Evolutionary conservation across 2,329 filamentous ascomycete species (phyloP), one percentile per base, ranked within the genome.

Genomic region (Neophaeococcomyces mojaviensis): DNA sequence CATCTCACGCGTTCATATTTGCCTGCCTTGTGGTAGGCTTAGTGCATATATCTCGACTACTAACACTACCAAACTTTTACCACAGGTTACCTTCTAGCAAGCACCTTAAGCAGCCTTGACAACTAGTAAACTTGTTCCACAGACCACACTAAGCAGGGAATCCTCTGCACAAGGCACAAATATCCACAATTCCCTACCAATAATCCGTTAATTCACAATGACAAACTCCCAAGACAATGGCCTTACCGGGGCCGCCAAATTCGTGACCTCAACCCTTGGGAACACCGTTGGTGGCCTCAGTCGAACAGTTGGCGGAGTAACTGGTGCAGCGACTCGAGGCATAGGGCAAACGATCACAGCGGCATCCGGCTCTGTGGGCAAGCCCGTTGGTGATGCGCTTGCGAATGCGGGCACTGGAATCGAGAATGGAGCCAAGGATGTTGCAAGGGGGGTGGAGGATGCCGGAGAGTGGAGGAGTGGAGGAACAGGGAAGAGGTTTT

Each of bases 301-400:
- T 5, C 71, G 72, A 49, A 77, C 73, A 2, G 64, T 72, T 2
- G 74, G 75, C 12, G 72, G 73, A 24, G 66, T 78, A 2, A 70
- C 76, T 12, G 76, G 76, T 40, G 76, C 77, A 1, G 74, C 74
- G 1, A 71, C 73, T n/a, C 70, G 74, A 9, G 77, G 77, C 4
- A 39, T 81, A 2, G 76, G 77, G 31, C 67, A 78, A 58, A 80
- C 76, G 2, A 67, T 80, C 50, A 74, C 61, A 8, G 67, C 68
- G 44, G 71, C 70, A 3, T 75, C 76, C 0, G 78, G 78, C 10
- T 71, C 68, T n/a, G 59, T 68, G 8, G 77, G 74, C 13, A 70
- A 68, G 46, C 74, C 76, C 1, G 57, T 81, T 1, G 78, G 78
- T 6, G 73, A 81, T 54, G 76, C 69, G 2, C 46, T 81, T 10